Base-by-base conservation (phyloP, 139 green algal species). In the Chlorella sp. region DNA sequence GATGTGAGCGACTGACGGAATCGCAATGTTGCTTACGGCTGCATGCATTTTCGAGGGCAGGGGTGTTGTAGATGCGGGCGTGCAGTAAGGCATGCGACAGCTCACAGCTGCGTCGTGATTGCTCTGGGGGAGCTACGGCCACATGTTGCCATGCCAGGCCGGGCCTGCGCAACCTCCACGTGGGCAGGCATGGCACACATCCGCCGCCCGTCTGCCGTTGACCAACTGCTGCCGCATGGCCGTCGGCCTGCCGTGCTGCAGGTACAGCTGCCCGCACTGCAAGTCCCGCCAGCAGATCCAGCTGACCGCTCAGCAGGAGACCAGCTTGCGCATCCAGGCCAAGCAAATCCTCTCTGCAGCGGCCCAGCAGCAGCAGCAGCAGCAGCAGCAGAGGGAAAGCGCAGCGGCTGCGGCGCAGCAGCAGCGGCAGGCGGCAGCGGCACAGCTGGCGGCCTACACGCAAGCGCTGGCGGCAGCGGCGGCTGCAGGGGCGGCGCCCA, bases 231-330 rank as follows among this genome's bases (percentile, higher is more conserved):
- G 2, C 9, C 69, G 51, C 30, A 30, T n/a, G 30, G 4, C 4
- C 12, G 62, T 38, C 87, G 71, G n/a, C n/a, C 80, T 87, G 78
- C 13, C 28, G 3, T 28, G 36, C n/a, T 64, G 78, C 65, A 67
- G 47, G 47, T 91, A 90, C 75, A 68, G 36, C 21, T 91, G 88
- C 79, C 88, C 88, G 26, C 70, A 85, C 69, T 91, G 88, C 81
- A 72, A 82, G 26, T 78, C 70, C 2, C 36, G 44, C 3, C 85
- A 91, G 74, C 39, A 51, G 13, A 78, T 91, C 64, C 30, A 71
- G 6, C 6, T 89, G 73, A 80, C 78, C 15, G 47, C 69, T n/a
- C 71, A 84, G 44, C 87, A 90, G 80, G 87, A 88, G 41, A 70
- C 60, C 0, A 17, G 63, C 7, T 44, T 88, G 63, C 78, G 78